These are phyloP conservation scores for Cyclocybe aegerita DNA, from an alignment of 768 basidiomycete species.

Conservation along the genomic window DNA sequence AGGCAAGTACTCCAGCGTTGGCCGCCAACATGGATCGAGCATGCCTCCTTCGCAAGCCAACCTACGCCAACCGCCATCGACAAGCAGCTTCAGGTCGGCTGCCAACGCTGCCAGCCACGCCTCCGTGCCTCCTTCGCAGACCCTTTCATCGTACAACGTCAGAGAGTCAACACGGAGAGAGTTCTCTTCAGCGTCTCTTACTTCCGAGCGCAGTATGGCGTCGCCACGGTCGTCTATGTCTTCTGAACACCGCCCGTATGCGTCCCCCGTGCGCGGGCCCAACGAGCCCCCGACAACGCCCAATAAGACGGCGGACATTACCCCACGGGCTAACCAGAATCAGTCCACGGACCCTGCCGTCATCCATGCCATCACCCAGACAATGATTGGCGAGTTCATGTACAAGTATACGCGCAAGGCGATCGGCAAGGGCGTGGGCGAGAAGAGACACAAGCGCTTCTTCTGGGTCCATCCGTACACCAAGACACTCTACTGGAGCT, in stretches of 20 bases:
- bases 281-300: constrained; percentile 42
- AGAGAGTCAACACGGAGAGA: constrained; percentile 55
- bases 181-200: constrained; percentile 67
- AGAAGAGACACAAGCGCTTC: constrained; percentile 89
- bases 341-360: constrained; percentile 80
- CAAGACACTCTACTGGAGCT: constrained; percentile 96
- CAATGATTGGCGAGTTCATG: constrained; percentile 99
- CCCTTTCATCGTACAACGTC: constrained; percentile 48
- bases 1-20: constrained; percentile 37
- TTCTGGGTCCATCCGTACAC: constrained; percentile 99
- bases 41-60: constrained; percentile 69
- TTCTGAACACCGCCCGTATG: constrained; percentile 61
- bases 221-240: constrained; percentile 84
- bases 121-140: constrained; percentile 37
- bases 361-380: constrained; percentile 98
- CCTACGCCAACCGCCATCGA: constrained; percentile 73
- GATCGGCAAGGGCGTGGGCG: constrained; percentile 88
- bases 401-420: constrained; percentile 94
- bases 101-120: constrained; percentile 58
- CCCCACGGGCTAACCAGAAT: constrained; percentile 33
- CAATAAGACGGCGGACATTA: constrained; percentile 44
- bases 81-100: constrained; percentile 80
- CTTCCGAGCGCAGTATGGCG: constrained; percentile 61
- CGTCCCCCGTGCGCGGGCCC: constrained; percentile 28
- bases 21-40: constrained; percentile 68